Percentiles rank a stretch among this genome's conserved stretches.
phyloP scores from a whole-genome alignment of 179 eudicot species.

The Patellifolia procumbens region DNA sequence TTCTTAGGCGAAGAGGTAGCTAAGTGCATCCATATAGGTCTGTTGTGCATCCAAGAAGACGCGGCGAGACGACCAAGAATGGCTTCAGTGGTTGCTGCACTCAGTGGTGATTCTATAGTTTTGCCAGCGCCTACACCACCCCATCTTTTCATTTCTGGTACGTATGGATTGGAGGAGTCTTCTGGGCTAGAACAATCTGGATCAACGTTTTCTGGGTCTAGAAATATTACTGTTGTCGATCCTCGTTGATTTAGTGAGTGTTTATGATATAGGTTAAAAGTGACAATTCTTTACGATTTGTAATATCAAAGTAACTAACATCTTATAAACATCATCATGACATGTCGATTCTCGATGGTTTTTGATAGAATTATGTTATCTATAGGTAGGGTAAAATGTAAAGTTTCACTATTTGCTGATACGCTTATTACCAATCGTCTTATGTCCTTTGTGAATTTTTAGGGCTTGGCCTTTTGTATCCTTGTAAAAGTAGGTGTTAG shows the following conservation, averaged over 20 bases:
- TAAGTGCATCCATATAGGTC: constrained; percentile 51
- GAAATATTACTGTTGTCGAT: constrained; percentile 12
- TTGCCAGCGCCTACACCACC: constrained; percentile 43
- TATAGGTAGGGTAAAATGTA: too few species aligned
- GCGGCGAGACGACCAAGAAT: constrained; percentile 43
- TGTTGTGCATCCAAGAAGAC: constrained; percentile 56
- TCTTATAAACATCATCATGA: too few species aligned
- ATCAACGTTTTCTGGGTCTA: constrained; percentile 1
- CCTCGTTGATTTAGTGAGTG: constrained; percentile 3
- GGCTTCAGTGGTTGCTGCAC: constrained; percentile 39
- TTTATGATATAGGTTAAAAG: neutral
- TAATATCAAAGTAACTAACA: neutral
- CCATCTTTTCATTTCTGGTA: constrained; percentile 28
- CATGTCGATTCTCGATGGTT: too few species aligned
- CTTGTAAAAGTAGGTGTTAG: too few species aligned
- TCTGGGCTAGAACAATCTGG: constrained; percentile 5
- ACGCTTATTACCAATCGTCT: too few species aligned
- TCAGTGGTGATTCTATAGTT: constrained; percentile 35
- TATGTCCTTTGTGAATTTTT: too few species aligned
- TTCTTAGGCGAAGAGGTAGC: constrained; percentile 27
- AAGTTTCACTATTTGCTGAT: too few species aligned
- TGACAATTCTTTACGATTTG: neutral
- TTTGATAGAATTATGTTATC: too few species aligned
- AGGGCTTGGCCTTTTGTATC: too few species aligned
- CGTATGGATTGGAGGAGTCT: constrained; percentile 8